These are phyloP conservation scores for Gyrodon lividus DNA, from an alignment of 768 basidiomycete species.

Conservation along the genomic window DNA sequence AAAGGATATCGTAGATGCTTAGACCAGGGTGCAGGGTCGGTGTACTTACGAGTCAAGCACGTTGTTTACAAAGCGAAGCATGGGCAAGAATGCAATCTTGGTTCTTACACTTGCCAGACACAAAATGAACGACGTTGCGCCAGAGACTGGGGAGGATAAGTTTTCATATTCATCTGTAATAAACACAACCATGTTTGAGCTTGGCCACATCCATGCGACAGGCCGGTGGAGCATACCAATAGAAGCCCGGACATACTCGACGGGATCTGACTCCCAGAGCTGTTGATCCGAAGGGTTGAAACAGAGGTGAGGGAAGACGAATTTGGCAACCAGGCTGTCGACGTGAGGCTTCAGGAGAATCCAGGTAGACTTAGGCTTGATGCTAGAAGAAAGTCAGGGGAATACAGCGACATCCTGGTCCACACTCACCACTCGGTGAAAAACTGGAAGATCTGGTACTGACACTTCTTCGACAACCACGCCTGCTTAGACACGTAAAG, in stretches of 20 bases:
- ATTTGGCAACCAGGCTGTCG: constrained; percentile 70
- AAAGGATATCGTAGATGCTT: not conserved
- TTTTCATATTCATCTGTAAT: constrained; percentile 78
- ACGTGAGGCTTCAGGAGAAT: constrained; percentile 82
- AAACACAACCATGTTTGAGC: not conserved
- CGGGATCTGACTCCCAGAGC: constrained; percentile 78
- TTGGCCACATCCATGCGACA: not conserved
- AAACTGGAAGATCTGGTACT: constrained; percentile 81
- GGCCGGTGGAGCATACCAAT: constrained; percentile 51
- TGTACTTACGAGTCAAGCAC: constrained; percentile 62
- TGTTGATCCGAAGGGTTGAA: constrained; percentile 68
- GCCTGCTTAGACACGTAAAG: constrained; percentile 69
- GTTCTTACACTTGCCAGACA: constrained; percentile 77
- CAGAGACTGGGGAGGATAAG: constrained; percentile 71
- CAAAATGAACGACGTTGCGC: constrained; percentile 79
- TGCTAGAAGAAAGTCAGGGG: constrained; percentile 44
- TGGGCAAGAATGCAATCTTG: constrained; percentile 77
- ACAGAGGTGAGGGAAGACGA: constrained; percentile 84
- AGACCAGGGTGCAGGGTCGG: not conserved
- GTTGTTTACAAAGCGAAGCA: constrained; percentile 73
- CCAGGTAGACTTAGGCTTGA: constrained; percentile 95
- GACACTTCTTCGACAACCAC: constrained; percentile 82
- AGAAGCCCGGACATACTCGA: constrained; percentile 76
- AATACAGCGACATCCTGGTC: not conserved
- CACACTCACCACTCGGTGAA: constrained; percentile 78